Conservation (phyloP, 495 filamentous ascomycete genomes). For the Pyrenopolyporus hunteri region DNA sequence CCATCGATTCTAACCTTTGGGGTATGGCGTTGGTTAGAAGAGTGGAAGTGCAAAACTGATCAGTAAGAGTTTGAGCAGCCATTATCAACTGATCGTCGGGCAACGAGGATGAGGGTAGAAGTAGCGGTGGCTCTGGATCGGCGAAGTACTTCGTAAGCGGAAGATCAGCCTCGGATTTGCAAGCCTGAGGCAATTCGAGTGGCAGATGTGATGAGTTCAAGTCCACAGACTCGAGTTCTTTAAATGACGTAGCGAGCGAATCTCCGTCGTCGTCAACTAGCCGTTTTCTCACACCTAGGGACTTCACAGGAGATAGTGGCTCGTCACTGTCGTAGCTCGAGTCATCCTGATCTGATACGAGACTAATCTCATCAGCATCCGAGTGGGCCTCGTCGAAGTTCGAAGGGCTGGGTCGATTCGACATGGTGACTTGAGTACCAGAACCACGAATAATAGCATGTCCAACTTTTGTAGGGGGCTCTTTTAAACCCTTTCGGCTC, state of each 20-base stretch:
- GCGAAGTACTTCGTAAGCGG: constrained; percentile 57
- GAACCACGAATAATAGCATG: constrained; percentile 43
- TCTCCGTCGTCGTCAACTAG: constrained; percentile 53
- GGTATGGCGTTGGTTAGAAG: constrained; percentile 33
- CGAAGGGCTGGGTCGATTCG: constrained; percentile 35
- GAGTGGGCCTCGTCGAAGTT: constrained; percentile 48
- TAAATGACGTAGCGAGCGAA: constrained; percentile 56
- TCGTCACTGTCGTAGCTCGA: constrained; percentile 53
- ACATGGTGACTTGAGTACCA: constrained; percentile 32
- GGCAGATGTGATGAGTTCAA: constrained; percentile 44
- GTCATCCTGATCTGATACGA: constrained; percentile 57
- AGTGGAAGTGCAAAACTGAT: constrained; percentile 59
- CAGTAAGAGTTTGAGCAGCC: constrained; percentile 66
- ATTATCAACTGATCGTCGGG: constrained; percentile 60
- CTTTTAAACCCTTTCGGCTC: constrained; percentile 45
- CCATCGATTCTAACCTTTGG: constrained; percentile 27
- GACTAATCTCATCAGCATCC: constrained; percentile 54
- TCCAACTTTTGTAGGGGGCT: constrained; percentile 45
- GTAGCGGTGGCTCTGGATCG: constrained; percentile 52
- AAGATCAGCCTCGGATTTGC: constrained; percentile 49
- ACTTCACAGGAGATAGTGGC: constrained; percentile 52
- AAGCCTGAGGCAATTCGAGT: constrained; percentile 48
- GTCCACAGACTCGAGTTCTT: constrained; percentile 50
- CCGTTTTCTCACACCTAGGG: constrained; percentile 42
- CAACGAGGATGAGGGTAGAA: constrained; percentile 48